These are phyloP conservation scores for Trichosporon sp. DNA, from an alignment of 1,284 basidiomycete species.

Conservation along the genomic window DNA sequence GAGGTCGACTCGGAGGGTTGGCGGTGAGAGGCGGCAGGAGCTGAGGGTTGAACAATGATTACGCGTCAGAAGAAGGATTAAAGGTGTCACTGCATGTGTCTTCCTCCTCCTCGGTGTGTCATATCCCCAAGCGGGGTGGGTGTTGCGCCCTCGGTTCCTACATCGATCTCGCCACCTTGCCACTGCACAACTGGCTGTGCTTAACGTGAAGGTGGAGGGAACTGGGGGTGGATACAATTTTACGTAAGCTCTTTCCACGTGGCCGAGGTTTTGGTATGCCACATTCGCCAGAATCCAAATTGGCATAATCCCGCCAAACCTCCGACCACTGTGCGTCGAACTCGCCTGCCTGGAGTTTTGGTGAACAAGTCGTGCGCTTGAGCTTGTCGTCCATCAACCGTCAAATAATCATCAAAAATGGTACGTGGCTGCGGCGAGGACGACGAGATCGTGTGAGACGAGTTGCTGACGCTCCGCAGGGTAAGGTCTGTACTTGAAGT, in stretches of 20 bases:
- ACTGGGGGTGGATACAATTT: background rate
- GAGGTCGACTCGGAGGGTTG: background rate
- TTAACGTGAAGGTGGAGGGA: too few species aligned
- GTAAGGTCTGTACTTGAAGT: slow-evolving; percentile 18
- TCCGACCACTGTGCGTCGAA: slow-evolving; percentile 8
- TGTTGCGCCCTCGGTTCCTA: background rate
- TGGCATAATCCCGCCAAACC: background rate
- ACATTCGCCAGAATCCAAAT: slow-evolving; percentile 7
- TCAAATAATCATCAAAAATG: slow-evolving; percentile 21
- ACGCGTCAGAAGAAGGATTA: too few species aligned
- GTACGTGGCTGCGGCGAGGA: slow-evolving; percentile 6
- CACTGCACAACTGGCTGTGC: too few species aligned
- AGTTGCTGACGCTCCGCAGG: slow-evolving; percentile 28
- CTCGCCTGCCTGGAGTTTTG: slow-evolving; percentile 9
- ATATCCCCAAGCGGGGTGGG: background rate
- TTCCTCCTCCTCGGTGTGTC: background rate
- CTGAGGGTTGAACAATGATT: too few species aligned
- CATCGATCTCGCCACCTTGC: too few species aligned
- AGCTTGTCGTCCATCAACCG: slow-evolving; percentile 19
- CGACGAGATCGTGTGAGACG: slow-evolving; percentile 2
- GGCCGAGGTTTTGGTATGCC: background rate
- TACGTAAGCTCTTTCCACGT: background rate
- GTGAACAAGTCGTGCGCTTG: slow-evolving; percentile 18
- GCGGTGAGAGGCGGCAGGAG: too few species aligned
- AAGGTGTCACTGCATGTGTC: background rate